phyloP scores from a whole-genome alignment of 176 grass and related monocot species.

The Melocanna baccifera region DNA sequence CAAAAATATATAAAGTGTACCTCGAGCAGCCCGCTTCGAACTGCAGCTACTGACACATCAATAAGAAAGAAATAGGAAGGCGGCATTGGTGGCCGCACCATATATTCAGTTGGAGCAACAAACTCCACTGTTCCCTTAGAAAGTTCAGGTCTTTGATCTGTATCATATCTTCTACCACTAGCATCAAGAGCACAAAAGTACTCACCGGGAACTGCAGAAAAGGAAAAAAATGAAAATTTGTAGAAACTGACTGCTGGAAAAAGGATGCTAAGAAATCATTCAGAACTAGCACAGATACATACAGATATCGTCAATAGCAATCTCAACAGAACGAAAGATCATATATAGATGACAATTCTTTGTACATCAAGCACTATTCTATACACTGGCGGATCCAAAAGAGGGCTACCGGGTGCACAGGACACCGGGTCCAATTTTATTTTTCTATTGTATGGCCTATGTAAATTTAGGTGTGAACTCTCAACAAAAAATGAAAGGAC shows the following conservation, averaged over 20 bases:
- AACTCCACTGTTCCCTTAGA: conserved; percentile 93
- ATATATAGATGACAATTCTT: neutral
- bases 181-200: conserved; percentile 86
- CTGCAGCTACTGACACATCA: conserved; percentile 81
- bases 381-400: too few species aligned
- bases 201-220: conserved; percentile 76
- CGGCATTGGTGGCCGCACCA: conserved; percentile 97
- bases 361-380: neutral
- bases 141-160: conserved; percentile 90
- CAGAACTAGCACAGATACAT: neutral
- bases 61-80: conserved; percentile 97
- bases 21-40: conserved; percentile 72
- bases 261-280: conserved; percentile 24
- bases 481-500: too few species aligned
- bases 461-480: too few species aligned
- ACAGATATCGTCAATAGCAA: neutral
- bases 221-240: conserved; percentile 4
- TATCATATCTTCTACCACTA: conserved; percentile 80
- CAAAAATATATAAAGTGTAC: conserved; percentile 38
- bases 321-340: conserved; percentile 1
- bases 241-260: neutral
- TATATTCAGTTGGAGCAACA: conserved; percentile 97
- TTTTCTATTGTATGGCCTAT: too few species aligned
- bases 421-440: too few species aligned
- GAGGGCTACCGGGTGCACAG: too few species aligned